Evolutionary conservation across 2,329 filamentous ascomycete species (phyloP).

Genomic region (Fusarium tjaetaba): DNA sequence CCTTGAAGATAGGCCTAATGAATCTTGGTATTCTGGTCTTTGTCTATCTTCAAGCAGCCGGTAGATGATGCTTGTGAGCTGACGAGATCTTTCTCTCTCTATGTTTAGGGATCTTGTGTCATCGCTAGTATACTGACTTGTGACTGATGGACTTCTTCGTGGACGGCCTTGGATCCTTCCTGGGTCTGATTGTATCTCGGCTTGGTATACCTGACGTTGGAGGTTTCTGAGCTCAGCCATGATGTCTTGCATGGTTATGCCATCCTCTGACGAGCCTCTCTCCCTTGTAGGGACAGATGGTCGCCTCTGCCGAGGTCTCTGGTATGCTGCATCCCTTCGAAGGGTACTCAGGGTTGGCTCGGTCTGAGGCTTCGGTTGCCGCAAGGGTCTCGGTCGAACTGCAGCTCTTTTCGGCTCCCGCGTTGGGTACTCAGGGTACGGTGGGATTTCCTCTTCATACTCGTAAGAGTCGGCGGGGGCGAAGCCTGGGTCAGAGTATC

Average conservation of each 20-base stretch:
- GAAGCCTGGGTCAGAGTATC: neutral
- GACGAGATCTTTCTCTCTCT: constrained; percentile 6
- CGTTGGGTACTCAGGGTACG: neutral
- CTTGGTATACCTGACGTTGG: neutral
- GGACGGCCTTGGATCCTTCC: neutral
- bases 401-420: neutral
- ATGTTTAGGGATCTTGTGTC: neutral
- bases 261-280: neutral
- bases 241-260: neutral
- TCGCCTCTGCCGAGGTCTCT: neutral
- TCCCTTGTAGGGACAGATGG: neutral
- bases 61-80: neutral
- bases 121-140: neutral
- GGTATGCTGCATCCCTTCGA: neutral
- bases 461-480: neutral
- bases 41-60: constrained; percentile 1
- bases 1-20: neutral
- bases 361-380: neutral
- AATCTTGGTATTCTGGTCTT: neutral
- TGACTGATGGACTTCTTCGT: neutral
- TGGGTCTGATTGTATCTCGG: constrained; percentile 3
- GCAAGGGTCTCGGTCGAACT: neutral
- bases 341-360: neutral
- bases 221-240: neutral
- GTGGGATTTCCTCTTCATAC: neutral